phyloP scores from a whole-genome alignment of 2,329 filamentous ascomycete species.

The Penicillium italicum region DNA sequence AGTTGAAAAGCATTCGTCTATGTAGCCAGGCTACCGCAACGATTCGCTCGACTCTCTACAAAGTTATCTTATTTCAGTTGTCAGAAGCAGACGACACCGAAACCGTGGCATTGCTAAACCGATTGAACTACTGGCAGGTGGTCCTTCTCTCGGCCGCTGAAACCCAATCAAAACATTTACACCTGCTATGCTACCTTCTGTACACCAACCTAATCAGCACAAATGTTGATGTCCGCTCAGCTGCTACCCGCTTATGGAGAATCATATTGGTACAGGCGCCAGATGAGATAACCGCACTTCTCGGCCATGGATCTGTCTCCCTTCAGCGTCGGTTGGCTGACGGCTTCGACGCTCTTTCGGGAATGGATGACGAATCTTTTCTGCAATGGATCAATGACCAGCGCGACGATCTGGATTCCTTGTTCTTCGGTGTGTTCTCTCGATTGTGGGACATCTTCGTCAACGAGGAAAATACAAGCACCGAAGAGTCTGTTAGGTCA shows the following conservation, averaged over 20 bases:
- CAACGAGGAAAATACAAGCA: conserved; percentile 72
- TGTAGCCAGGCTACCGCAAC: conserved; percentile 77
- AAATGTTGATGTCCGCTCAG: conserved; percentile 63
- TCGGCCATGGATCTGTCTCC: conserved; percentile 66
- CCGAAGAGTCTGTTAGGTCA: conserved; percentile 67
- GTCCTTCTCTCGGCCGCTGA: conserved; percentile 77
- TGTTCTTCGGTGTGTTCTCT: conserved; percentile 79
- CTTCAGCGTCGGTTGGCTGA: conserved; percentile 69
- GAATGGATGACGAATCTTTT: conserved; percentile 85
- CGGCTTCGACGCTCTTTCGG: conserved; percentile 78
- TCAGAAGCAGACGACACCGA: conserved; percentile 76
- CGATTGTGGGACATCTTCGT: conserved; percentile 89
- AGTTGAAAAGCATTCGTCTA: conserved; percentile 81
- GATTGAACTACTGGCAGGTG: conserved; percentile 93
- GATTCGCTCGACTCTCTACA: conserved; percentile 73
- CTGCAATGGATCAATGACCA: conserved; percentile 83
- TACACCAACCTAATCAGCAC: conserved; percentile 81
- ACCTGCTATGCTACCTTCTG: conserved; percentile 85
- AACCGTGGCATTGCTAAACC: conserved; percentile 70
- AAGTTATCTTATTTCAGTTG: conserved; percentile 72
- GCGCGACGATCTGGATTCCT: conserved; percentile 68
- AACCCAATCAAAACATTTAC: conserved; percentile 74
- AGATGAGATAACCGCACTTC: conserved; percentile 68
- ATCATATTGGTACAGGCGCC: conserved; percentile 92
- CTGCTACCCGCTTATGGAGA: conserved; percentile 82